Evolutionary conservation across 805 yeast species (phyloP).

Genomic region (Yarrowia keelungensis): DNA sequence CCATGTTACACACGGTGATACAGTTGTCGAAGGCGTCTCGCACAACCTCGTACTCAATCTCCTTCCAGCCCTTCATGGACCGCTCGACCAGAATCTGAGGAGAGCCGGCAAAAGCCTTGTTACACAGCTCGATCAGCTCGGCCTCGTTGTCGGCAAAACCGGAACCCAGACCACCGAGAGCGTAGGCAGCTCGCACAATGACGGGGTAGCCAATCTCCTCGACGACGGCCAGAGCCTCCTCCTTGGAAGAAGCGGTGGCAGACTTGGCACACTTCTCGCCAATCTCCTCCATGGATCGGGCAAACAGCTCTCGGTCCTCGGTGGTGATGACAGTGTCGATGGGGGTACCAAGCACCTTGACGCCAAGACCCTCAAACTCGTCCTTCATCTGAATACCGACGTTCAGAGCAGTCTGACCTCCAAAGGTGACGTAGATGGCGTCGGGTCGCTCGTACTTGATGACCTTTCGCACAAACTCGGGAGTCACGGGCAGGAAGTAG

Average conservation of each 20-base stretch:
- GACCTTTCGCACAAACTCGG: conserved; percentile 95
- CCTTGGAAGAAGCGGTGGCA: conserved; percentile 77
- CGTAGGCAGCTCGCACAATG: conserved; percentile 96
- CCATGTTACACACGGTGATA: conserved; percentile 99
- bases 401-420: conserved; percentile 97
- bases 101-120: conserved; percentile 90
- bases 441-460: conserved; percentile 95
- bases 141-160: conserved; percentile 92
- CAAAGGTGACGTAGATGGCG: conserved; percentile 95
- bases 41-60: conserved; percentile 97
- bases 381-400: conserved; percentile 97
- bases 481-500: conserved; percentile 95
- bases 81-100: conserved; percentile 96
- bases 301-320: conserved; percentile 96
- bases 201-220: conserved; percentile 91
- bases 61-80: conserved; percentile 99
- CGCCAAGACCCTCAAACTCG: conserved; percentile 90
- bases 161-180: conserved; percentile 97
- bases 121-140: conserved; percentile 83
- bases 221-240: conserved; percentile 86
- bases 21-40: conserved; percentile 97
- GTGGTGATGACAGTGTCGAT: conserved; percentile 96
- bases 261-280: conserved; percentile 95
- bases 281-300: conserved; percentile 93
- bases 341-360: conserved; percentile 94